Evolutionary conservation across 116 monocot genomes (phyloP).

Genomic region (Iris pallida): DNA sequence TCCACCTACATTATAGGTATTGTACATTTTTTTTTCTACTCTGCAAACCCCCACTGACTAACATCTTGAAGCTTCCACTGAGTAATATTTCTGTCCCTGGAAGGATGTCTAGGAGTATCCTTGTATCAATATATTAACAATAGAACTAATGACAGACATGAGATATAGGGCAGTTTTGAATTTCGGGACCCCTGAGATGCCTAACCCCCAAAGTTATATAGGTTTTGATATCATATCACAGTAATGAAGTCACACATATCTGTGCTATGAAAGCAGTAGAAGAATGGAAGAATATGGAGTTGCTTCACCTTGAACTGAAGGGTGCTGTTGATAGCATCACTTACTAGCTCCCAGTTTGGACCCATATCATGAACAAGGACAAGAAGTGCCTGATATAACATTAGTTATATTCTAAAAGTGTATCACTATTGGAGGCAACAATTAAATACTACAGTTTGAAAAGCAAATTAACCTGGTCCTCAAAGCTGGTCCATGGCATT

Average conservation of each 20-base stretch:
- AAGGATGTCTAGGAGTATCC: too few species aligned
- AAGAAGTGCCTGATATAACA: slow-evolving; percentile 74
- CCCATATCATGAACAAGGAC: slow-evolving; percentile 99
- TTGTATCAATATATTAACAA: too few species aligned
- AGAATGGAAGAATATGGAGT: neutral
- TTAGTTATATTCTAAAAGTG: neutral
- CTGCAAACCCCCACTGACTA: too few species aligned
- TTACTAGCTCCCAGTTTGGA: slow-evolving; percentile 96
- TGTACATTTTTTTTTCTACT: too few species aligned
- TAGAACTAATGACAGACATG: too few species aligned
- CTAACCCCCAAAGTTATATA: neutral
- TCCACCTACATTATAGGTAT: too few species aligned
- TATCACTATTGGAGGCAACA: neutral
- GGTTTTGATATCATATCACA: neutral
- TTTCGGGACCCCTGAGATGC: neutral
- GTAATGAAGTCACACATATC: neutral
- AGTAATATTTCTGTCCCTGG: too few species aligned
- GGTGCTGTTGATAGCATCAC: slow-evolving; percentile 92
- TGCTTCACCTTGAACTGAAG: slow-evolving; percentile 77
- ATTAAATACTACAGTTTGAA: neutral
- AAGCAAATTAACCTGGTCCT: slow-evolving; percentile 71
- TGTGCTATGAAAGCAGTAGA: neutral
- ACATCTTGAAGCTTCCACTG: too few species aligned
- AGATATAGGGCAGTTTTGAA: too few species aligned
- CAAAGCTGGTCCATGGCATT: slow-evolving; percentile 79